Evolutionary conservation across 169 alveolate genomes (phyloP).

Genomic region (Toxoplasma gondii): DNA sequence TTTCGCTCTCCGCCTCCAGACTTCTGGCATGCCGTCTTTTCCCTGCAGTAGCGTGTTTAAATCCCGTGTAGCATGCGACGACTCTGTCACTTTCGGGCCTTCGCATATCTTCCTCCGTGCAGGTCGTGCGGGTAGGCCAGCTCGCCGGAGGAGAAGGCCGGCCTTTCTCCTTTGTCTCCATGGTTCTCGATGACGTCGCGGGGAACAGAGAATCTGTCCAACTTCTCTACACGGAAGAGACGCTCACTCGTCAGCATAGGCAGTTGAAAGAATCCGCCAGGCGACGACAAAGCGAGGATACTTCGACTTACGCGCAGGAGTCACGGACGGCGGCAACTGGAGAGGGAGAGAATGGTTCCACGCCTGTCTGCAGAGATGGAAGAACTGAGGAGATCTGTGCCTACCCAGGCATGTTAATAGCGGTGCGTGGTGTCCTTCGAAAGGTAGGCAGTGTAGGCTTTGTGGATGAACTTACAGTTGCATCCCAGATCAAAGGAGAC

Average conservation of each 20-base stretch:
- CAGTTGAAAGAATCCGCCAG: background rate
- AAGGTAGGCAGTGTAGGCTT: background rate
- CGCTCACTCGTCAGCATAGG: slow-evolving; percentile 24
- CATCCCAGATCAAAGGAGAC: background rate
- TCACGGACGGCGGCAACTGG: background rate
- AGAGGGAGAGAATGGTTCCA: background rate
- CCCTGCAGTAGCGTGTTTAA: no score
- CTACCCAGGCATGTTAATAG: slow-evolving; percentile 10
- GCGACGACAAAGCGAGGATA: background rate
- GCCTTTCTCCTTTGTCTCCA: background rate
- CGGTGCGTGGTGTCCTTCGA: background rate
- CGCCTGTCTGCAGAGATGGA: background rate
- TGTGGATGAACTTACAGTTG: no score
- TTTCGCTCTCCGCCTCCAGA: no score
- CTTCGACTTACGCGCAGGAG: background rate
- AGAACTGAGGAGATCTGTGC: background rate
- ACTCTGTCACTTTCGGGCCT: background rate
- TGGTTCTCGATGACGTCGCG: slow-evolving; percentile 32
- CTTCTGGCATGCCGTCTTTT: no score
- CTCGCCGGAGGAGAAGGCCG: slow-evolving; percentile 28
- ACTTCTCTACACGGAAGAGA: slow-evolving; percentile 17
- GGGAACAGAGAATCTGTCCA: background rate
- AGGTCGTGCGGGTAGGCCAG: background rate
- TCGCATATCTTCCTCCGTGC: background rate
- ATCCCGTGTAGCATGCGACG: no score